Evolutionary conservation across 1,139 yeast genomes (phyloP).

Genomic region (Geotrichum macrosporum): DNA sequence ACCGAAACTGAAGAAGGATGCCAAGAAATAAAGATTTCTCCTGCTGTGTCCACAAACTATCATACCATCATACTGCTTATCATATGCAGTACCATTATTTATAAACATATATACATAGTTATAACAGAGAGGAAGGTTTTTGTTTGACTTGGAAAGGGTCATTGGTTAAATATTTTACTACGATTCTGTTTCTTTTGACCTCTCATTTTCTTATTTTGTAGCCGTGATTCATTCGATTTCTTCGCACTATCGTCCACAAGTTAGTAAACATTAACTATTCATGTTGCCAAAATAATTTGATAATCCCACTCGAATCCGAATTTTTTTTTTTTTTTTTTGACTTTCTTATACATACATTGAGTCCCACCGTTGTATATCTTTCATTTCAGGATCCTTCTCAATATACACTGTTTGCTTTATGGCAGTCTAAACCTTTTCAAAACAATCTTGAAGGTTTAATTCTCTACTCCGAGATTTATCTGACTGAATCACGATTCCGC

Average conservation of each 20-base stretch:
- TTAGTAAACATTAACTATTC: neutral
- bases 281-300: neutral
- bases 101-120: no score
- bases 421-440: slow-evolving; percentile 52
- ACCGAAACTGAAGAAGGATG: slow-evolving; percentile 23
- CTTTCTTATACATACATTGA: slow-evolving; percentile 38
- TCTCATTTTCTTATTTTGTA: slow-evolving; percentile 49
- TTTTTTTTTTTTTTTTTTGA: no score
- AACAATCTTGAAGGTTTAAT: slow-evolving; percentile 56
- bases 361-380: slow-evolving; percentile 54
- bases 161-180: slow-evolving; percentile 23
- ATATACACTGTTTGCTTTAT: slow-evolving; percentile 48
- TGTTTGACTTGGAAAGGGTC: neutral
- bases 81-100: no score
- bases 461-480: slow-evolving; percentile 59
- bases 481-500: slow-evolving; percentile 56
- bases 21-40: no score
- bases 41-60: no score
- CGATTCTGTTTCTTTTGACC: slow-evolving; percentile 56
- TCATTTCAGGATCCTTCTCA: slow-evolving; percentile 49
- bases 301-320: no score
- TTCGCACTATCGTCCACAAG: slow-evolving; percentile 29
- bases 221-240: slow-evolving; percentile 47
- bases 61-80: no score
- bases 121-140: no score